Percentiles rank a stretch among this genome's conserved stretches.
Evolutionary conservation across 2,329 filamentous ascomycete genomes (phyloP).

Genomic region (Trichoderma harzianum): DNA sequence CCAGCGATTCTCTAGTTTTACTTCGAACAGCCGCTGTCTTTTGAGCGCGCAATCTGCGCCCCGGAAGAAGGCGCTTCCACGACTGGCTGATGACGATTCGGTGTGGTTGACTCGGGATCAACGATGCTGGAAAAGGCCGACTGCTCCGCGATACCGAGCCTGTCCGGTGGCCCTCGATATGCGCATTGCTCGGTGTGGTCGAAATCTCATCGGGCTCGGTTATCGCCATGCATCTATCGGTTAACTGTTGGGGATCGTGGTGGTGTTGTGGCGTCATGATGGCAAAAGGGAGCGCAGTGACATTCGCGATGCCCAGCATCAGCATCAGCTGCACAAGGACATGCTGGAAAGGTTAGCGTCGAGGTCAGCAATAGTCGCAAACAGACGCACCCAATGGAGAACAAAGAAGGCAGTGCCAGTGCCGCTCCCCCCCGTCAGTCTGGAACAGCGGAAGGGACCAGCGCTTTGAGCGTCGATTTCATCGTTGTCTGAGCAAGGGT

Average conservation of each 20-base stretch:
- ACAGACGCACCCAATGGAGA: not conserved
- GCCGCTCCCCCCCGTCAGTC: not conserved
- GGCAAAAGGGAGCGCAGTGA: not conserved
- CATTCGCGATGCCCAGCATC: not conserved
- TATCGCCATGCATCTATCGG: not conserved
- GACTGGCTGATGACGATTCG: not conserved
- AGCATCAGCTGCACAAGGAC: not conserved
- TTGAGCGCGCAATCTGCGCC: not conserved
- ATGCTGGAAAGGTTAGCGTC: not conserved
- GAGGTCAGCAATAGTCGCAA: not conserved
- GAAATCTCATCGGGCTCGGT: not conserved
- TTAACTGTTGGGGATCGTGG: not conserved
- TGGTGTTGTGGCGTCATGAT: not conserved
- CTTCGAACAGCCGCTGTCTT: not conserved
- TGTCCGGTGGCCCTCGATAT: not conserved
- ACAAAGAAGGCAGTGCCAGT: not conserved
- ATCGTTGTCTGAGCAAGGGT: not conserved
- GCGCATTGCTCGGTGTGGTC: not conserved
- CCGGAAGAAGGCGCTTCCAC: constrained; percentile 7
- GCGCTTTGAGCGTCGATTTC: not conserved
- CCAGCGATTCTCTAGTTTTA: not conserved
- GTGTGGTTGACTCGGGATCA: not conserved
- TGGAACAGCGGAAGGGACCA: not conserved
- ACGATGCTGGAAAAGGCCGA: not conserved
- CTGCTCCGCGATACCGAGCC: not conserved